Conservation (phyloP, 306 rosid species). For the Biancaea sappan region DNA sequence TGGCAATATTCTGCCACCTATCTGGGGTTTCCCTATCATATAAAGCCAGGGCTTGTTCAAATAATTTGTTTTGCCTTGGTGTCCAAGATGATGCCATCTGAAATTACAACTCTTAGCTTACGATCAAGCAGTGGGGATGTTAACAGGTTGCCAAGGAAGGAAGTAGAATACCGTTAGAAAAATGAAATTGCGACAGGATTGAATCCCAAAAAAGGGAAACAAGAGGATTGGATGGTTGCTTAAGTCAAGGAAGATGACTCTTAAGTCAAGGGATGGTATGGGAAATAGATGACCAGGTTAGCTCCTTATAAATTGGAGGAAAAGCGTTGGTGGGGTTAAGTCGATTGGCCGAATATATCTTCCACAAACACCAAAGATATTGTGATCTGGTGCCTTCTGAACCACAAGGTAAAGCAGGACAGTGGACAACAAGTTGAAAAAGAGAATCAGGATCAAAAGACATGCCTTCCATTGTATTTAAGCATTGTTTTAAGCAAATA, state of each 20-base stretch:
- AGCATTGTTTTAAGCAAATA: constrained; percentile 28
- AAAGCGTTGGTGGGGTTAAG: constrained; percentile 48
- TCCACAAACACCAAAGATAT: constrained; percentile 37
- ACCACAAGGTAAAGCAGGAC: constrained; percentile 48
- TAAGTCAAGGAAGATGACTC: constrained; percentile 34
- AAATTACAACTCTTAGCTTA: neutral
- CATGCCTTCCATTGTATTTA: constrained; percentile 15
- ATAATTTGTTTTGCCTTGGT: constrained; percentile 60
- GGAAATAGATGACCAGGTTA: constrained; percentile 38
- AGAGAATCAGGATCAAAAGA: constrained; percentile 42
- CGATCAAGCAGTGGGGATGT: neutral
- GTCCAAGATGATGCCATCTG: constrained; percentile 80
- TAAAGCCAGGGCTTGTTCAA: constrained; percentile 65
- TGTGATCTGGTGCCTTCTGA: constrained; percentile 38
- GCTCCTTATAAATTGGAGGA: constrained; percentile 73
- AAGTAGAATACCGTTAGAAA: neutral
- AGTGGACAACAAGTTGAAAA: constrained; percentile 38
- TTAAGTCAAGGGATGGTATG: constrained; percentile 44
- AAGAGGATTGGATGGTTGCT: neutral
- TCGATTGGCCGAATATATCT: constrained; percentile 53
- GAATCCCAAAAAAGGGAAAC: constrained; percentile 5
- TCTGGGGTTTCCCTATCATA: constrained; percentile 60
- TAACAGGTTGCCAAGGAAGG: constrained; percentile 2
- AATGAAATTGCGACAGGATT: neutral
- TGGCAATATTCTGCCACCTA: constrained; percentile 63